Percentiles rank a stretch among this genome's conserved stretches.
Conservation (phyloP, 2,329 filamentous ascomycete genomes). For the Apiospora phragmitis region DNA sequence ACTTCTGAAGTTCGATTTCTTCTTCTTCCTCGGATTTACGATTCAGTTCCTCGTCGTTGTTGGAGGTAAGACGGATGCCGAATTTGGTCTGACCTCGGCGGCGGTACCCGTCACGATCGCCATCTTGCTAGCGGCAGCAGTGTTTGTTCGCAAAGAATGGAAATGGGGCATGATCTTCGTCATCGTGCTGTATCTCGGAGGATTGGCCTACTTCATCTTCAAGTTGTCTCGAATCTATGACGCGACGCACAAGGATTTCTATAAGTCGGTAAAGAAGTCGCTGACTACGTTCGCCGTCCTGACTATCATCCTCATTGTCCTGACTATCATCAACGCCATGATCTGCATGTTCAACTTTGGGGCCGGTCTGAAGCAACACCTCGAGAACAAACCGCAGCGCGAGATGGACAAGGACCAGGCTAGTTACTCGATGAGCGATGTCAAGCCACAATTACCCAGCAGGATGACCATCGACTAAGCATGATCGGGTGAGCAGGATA, state of each 20-base stretch:
- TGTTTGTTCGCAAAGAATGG: conserved; percentile 82
- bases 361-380: conserved; percentile 83
- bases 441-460: conserved; percentile 53
- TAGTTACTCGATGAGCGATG: conserved; percentile 57
- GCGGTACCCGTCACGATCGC: conserved; percentile 89
- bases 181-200: conserved; percentile 85
- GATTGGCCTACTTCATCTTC: conserved; percentile 94
- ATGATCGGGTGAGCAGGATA: neutral
- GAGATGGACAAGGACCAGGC: conserved; percentile 56
- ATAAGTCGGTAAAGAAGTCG: conserved; percentile 77
- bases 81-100: conserved; percentile 83
- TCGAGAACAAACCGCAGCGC: conserved; percentile 55
- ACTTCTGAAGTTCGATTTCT: conserved; percentile 97
- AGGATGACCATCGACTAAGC: conserved; percentile 63
- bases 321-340: conserved; percentile 85
- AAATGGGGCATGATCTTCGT: conserved; percentile 73
- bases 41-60: conserved; percentile 97
- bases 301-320: conserved; percentile 82
- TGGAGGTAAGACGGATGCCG: conserved; percentile 64
- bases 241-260: conserved; percentile 56
- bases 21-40: conserved; percentile 99
- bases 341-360: conserved; percentile 90
- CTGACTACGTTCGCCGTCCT: conserved; percentile 93
- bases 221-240: conserved; percentile 97
- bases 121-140: conserved; percentile 83